Conservation (phyloP, 2,329 filamentous ascomycete species). For the Fusarium newnesense region DNA sequence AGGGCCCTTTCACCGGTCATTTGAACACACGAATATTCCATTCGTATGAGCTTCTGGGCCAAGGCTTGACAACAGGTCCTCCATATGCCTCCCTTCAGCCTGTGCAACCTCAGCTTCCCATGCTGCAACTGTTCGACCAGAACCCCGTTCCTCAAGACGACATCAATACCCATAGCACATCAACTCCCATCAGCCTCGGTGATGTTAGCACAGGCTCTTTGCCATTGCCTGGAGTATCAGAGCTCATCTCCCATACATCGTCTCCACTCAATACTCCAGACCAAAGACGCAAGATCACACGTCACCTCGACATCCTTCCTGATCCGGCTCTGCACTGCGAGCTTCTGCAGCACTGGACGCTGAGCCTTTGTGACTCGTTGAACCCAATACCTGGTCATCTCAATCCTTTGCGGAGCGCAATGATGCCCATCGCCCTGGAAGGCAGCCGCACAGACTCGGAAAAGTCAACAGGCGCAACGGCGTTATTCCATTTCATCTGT, state of each 20-base stretch:
- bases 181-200: constrained; percentile 2
- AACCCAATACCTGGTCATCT: constrained; percentile 36
- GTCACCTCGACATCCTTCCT: constrained; percentile 34
- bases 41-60: constrained; percentile 32
- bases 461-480: constrained; percentile 33
- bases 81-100: not conserved
- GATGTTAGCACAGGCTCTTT: not conserved
- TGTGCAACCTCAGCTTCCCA: not conserved
- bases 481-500: constrained; percentile 41
- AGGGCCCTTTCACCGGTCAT: constrained; percentile 11
- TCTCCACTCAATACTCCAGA: not conserved
- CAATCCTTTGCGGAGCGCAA: constrained; percentile 36
- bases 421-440: constrained; percentile 41
- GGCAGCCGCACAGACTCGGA: constrained; percentile 36
- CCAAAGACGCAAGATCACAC: not conserved
- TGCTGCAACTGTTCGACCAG: not conserved
- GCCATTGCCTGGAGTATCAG: not conserved
- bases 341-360: constrained; percentile 37
- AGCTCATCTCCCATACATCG: not conserved
- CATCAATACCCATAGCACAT: not conserved
- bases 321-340: constrained; percentile 37
- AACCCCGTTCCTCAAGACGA: not conserved
- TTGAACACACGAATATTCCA: constrained; percentile 32
- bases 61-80: constrained; percentile 18
- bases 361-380: constrained; percentile 38